Conservation (phyloP, 2,329 filamentous ascomycete species). For the Cryphonectria naterciae region DNA sequence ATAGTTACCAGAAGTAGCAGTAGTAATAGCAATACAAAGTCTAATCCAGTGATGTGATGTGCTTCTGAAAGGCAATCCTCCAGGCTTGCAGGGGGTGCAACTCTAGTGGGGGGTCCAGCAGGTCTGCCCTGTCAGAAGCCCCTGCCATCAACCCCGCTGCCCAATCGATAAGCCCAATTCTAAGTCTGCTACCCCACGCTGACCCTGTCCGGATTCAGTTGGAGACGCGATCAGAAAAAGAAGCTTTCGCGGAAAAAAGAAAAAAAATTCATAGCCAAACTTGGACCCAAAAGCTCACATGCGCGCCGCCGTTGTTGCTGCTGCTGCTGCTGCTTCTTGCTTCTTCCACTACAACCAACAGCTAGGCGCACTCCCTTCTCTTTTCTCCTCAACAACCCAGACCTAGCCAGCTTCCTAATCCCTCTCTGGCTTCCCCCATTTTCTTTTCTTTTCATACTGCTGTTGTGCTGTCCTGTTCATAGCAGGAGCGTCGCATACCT, state of each 20-base stretch:
- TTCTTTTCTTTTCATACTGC: neutral
- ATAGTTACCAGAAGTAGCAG: too few species aligned
- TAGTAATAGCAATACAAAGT: neutral
- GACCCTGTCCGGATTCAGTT: conserved; percentile 22
- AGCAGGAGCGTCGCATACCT: neutral
- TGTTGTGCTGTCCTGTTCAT: neutral
- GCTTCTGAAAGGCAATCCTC: conserved; percentile 1
- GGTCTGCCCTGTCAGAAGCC: conserved; percentile 5
- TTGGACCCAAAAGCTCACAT: conserved; percentile 2
- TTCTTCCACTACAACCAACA: neutral
- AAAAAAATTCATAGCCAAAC: conserved; percentile 25
- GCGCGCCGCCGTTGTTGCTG: neutral
- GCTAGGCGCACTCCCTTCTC: neutral
- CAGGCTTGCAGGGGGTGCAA: neutral
- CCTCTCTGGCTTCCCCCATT: neutral
- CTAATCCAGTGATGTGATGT: neutral
- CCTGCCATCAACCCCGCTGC: conserved; percentile 19
- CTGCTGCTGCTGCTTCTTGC: conserved; percentile 4
- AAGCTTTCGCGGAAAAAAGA: conserved; percentile 27
- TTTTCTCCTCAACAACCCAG: neutral
- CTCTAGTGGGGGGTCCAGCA: neutral
- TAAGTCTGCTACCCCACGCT: conserved; percentile 24
- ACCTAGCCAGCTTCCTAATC: neutral
- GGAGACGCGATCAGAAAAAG: conserved; percentile 28
- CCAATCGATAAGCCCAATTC: conserved; percentile 32